These are phyloP conservation scores for Euphorbia schlechtendalii DNA, from an alignment of 441 rosid genomes.

Conservation along the genomic window DNA sequence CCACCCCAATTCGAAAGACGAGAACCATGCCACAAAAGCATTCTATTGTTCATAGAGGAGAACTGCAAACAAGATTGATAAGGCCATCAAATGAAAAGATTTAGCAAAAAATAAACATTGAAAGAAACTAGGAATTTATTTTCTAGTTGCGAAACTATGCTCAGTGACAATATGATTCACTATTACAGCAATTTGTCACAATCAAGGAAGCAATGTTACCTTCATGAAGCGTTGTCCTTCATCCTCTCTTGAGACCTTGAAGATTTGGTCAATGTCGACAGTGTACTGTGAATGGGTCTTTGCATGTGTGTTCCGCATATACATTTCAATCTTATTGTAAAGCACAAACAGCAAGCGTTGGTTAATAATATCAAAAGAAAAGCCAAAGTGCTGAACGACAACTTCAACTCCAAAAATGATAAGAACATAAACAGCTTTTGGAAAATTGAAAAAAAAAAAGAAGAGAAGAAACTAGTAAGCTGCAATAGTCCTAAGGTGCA, in stretches of 20 bases:
- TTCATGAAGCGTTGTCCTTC: conserved; percentile 55
- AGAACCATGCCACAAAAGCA: conserved; percentile 96
- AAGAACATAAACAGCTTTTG: too few species aligned
- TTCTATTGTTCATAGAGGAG: conserved; percentile 49
- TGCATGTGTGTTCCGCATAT: conserved; percentile 77
- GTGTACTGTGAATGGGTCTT: conserved; percentile 62
- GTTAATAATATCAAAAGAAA: conserved; percentile 10
- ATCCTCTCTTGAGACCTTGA: conserved; percentile 52
- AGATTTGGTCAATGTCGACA: conserved; percentile 64
- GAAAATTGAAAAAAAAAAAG: not conserved
- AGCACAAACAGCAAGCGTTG: conserved; percentile 11
- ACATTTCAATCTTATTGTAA: conserved; percentile 49
- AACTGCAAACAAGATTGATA: conserved; percentile 38
- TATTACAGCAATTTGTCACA: not conserved
- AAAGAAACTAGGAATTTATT: not conserved
- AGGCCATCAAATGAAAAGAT: conserved; percentile 9
- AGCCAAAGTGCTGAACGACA: not conserved
- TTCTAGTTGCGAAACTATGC: conserved; percentile 3
- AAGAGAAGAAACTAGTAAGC: not conserved
- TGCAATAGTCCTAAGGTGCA: conserved; percentile 4
- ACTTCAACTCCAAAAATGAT: not conserved
- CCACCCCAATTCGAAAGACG: conserved; percentile 93
- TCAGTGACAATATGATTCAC: conserved; percentile 2
- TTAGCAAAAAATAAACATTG: not conserved
- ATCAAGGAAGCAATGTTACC: conserved; percentile 31